Percentiles rank a stretch among this genome's conserved stretches.
phyloP scores from a whole-genome alignment of 2,329 filamentous ascomycete species.

The Colletotrichum plurivorum region DNA sequence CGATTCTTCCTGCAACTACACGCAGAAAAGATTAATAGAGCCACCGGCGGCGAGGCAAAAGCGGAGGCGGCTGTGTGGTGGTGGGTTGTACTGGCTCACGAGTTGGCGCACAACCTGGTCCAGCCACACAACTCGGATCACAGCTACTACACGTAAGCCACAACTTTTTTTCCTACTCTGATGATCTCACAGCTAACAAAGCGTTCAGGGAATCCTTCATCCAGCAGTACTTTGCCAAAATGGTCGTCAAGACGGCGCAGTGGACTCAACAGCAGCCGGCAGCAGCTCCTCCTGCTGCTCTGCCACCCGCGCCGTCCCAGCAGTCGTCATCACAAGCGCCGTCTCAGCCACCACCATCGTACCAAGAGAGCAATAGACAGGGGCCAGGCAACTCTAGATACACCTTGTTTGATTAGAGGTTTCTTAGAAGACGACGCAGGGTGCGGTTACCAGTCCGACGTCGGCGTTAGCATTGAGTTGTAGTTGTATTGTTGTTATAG shows the following conservation, averaged over 20 bases:
- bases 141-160: slow-evolving; percentile 81
- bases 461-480: background rate
- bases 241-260: slow-evolving; percentile 69
- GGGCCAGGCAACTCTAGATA: slow-evolving; percentile 29
- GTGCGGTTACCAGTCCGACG: slow-evolving; percentile 1
- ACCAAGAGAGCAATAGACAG: slow-evolving; percentile 38
- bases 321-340: background rate
- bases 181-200: slow-evolving; percentile 10
- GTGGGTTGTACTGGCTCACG: slow-evolving; percentile 97
- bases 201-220: slow-evolving; percentile 78
- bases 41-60: slow-evolving; percentile 58
- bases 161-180: background rate
- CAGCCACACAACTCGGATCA: slow-evolving; percentile 82
- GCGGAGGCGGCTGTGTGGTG: slow-evolving; percentile 84
- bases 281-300: slow-evolving; percentile 26
- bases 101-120: slow-evolving; percentile 95
- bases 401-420: slow-evolving; percentile 39
- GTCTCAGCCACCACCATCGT: slow-evolving; percentile 29
- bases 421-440: slow-evolving; percentile 2
- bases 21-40: slow-evolving; percentile 60
- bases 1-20: slow-evolving; percentile 89
- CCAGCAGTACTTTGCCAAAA: slow-evolving; percentile 80
- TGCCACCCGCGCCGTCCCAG: slow-evolving; percentile 20
- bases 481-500: background rate
- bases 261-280: slow-evolving; percentile 47